Percentiles rank a stretch among this genome's conserved stretches.
phyloP scores from a whole-genome alignment of 139 green algal species.

The Cymbomonas tetramitiformis region DNA sequence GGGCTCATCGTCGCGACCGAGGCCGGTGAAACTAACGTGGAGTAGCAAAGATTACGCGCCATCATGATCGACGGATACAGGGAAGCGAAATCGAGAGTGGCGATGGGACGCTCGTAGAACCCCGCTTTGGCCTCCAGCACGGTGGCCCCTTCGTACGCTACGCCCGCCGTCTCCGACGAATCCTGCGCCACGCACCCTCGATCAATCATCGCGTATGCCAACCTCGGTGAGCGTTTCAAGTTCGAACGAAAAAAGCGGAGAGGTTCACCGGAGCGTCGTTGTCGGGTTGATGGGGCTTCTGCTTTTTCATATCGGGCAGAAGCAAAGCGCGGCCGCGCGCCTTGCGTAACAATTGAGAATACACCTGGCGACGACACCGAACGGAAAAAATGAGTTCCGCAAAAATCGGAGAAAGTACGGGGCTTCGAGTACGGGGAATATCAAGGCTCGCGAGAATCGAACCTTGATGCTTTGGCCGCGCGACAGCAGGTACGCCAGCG shows the following conservation, averaged over 20 bases:
- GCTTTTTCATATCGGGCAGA: slow-evolving; percentile 74
- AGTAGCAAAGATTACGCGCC: slow-evolving; percentile 99
- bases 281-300: too few species aligned
- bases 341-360: slow-evolving; percentile 85
- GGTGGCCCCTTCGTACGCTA: slow-evolving; percentile 88
- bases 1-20: slow-evolving; percentile 26
- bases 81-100: slow-evolving; percentile 92
- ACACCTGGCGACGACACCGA: too few species aligned
- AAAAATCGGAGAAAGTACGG: too few species aligned
- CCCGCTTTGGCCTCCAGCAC: slow-evolving; percentile 82
- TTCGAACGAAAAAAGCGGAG: too few species aligned
- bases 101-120: slow-evolving; percentile 79
- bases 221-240: too few species aligned
- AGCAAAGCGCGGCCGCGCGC: slow-evolving; percentile 49
- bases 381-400: too few species aligned
- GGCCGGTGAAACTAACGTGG: slow-evolving; percentile 54
- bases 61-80: slow-evolving; percentile 99
- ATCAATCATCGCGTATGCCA: too few species aligned
- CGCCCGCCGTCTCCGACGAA: slow-evolving; percentile 32
- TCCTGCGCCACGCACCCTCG: not conserved
- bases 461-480: slow-evolving; percentile 58
- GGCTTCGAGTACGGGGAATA: too few species aligned
- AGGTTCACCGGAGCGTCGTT: too few species aligned
- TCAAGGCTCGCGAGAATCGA: too few species aligned
- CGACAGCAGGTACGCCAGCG: slow-evolving; percentile 76